Evolutionary conservation across 805 yeast genomes (phyloP).

Genomic region (Babjeviella inositovora): DNA sequence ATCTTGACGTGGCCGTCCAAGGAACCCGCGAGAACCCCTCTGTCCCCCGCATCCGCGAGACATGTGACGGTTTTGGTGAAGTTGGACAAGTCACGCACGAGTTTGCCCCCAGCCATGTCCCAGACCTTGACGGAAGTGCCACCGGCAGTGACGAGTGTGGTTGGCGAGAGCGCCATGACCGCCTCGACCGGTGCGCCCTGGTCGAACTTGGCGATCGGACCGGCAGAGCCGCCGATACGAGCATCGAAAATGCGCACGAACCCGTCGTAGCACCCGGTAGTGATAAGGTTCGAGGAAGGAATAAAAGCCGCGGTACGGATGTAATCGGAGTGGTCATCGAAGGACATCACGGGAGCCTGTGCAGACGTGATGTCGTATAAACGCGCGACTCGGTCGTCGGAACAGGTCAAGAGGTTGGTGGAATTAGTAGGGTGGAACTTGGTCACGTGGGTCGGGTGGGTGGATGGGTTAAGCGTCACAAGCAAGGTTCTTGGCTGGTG

Average conservation of each 20-base stretch:
- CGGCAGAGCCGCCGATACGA: slow-evolving; percentile 28
- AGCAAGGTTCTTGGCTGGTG: slow-evolving; percentile 62
- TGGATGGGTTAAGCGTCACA: slow-evolving; percentile 67
- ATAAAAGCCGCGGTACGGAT: slow-evolving; percentile 70
- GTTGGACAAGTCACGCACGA: slow-evolving; percentile 57
- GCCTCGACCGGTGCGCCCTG: slow-evolving; percentile 81
- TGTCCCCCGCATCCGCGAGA: slow-evolving; percentile 53
- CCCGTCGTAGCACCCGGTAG: slow-evolving; percentile 93
- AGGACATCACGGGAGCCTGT: slow-evolving; percentile 52
- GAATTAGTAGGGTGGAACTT: slow-evolving; percentile 72
- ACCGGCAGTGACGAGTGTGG: slow-evolving; percentile 67
- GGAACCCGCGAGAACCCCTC: slow-evolving; percentile 85
- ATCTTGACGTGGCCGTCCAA: slow-evolving; percentile 96
- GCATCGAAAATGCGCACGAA: slow-evolving; percentile 72
- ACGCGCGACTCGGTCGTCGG: slow-evolving; percentile 81
- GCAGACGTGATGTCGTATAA: slow-evolving; percentile 78
- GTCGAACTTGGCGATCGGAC: slow-evolving; percentile 46
- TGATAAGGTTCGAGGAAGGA: slow-evolving; percentile 67
- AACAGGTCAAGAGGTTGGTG: slow-evolving; percentile 69
- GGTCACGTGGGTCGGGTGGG: slow-evolving; percentile 86
- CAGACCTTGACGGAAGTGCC: slow-evolving; percentile 79
- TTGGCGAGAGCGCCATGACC: slow-evolving; percentile 55
- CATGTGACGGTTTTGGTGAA: slow-evolving; percentile 92
- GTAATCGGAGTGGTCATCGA: slow-evolving; percentile 73
- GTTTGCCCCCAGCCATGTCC: slow-evolving; percentile 71